Conservation (phyloP, 2,329 filamentous ascomycete genomes). For the Colletotrichum camelliae region DNA sequence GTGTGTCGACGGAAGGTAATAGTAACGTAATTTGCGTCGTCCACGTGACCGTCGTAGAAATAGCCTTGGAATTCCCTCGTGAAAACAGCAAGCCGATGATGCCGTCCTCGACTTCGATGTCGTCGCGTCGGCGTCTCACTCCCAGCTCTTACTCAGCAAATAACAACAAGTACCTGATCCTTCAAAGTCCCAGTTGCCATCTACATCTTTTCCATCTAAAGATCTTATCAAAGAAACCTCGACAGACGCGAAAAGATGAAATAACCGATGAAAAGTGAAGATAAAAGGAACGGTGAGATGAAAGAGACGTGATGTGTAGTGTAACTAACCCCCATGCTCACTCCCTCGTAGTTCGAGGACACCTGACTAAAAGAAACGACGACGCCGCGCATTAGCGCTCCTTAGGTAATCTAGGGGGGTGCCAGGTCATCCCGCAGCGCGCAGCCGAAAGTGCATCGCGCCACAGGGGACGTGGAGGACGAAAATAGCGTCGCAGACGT, state of each 20-base stretch:
- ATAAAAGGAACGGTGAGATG: background rate
- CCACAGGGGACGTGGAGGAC: background rate
- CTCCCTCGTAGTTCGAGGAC: background rate
- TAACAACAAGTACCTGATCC: background rate
- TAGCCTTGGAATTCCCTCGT: rapidly evolving
- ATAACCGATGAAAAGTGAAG: background rate
- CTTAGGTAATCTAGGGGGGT: slow-evolving; percentile 9
- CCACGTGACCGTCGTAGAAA: background rate
- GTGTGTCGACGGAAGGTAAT: background rate
- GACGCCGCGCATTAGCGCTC: background rate
- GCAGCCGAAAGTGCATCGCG: background rate
- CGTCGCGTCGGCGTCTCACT: background rate
- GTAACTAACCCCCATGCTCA: background rate
- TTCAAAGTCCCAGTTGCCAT: background rate
- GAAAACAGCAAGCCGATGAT: background rate
- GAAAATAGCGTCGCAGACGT: background rate
- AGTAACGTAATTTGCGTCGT: background rate
- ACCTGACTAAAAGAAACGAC: slow-evolving; percentile 9
- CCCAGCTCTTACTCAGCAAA: background rate
- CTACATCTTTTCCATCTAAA: background rate
- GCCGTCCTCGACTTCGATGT: background rate
- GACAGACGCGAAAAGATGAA: background rate
- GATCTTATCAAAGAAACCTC: background rate
- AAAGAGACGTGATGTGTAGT: background rate
- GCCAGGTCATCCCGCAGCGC: background rate